Conservation (phyloP, 768 basidiomycete genomes). For the Piloderma croceum region DNA sequence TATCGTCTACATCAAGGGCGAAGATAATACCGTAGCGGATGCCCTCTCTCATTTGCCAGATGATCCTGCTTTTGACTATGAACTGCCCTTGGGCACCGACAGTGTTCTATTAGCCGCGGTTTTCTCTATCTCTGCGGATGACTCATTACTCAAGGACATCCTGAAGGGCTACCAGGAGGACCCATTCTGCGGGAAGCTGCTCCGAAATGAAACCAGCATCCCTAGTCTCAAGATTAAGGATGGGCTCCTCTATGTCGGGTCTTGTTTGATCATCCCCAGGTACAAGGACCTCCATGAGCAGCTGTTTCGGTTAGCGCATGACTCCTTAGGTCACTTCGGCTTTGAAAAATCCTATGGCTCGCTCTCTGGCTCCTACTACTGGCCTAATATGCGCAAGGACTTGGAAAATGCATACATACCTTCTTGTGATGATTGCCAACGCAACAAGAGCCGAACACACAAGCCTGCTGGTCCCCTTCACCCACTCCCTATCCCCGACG, state of each 20-base stretch:
- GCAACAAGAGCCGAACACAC: conserved; percentile 27
- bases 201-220: too few species aligned
- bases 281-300: too few species aligned
- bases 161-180: too few species aligned
- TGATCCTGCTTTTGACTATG: too few species aligned
- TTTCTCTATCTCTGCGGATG: conserved; percentile 20
- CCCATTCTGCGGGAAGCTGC: too few species aligned
- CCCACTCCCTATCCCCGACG: conserved; percentile 7
- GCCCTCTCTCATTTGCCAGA: conserved; percentile 32
- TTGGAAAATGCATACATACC: conserved; percentile 27
- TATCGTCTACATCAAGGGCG: conserved; percentile 34
- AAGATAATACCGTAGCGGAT: conserved; percentile 35
- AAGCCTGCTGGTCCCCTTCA: conserved; percentile 18
- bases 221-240: too few species aligned
- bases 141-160: too few species aligned
- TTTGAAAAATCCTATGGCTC: conserved; percentile 29
- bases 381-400: conserved; percentile 26
- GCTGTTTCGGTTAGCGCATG: conserved; percentile 23
- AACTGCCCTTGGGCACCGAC: too few species aligned
- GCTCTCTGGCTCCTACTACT: conserved; percentile 17
- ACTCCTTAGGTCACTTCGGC: conserved; percentile 10
- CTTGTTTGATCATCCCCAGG: too few species aligned
- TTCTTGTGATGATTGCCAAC: conserved; percentile 22
- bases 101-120: too few species aligned
- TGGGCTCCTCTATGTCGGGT: too few species aligned